These are phyloP conservation scores for Aureobasidium sp. DNA, from an alignment of 2,329 filamentous ascomycete genomes.

Conservation along the genomic window DNA sequence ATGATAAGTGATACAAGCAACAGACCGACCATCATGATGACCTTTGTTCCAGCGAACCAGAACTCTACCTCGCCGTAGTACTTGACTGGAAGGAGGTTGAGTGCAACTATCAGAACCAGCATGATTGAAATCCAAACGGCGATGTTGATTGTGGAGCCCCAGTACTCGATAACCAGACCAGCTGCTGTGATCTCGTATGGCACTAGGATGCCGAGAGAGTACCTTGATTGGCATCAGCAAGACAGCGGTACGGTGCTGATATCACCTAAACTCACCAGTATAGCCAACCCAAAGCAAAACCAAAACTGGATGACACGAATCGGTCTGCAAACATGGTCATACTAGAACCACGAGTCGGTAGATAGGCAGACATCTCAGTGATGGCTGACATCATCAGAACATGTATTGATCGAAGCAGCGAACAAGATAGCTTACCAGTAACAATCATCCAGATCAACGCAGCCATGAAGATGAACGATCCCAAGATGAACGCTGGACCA, in stretches of 20 bases:
- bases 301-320: slow-evolving; percentile 38
- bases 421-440: slow-evolving; percentile 22
- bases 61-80: slow-evolving; percentile 49
- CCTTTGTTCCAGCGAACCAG: slow-evolving; percentile 45
- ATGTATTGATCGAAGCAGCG: slow-evolving; percentile 26
- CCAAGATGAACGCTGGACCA: slow-evolving; percentile 38
- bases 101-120: slow-evolving; percentile 33
- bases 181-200: slow-evolving; percentile 34
- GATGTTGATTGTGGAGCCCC: slow-evolving; percentile 34
- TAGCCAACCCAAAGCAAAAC: slow-evolving; percentile 42
- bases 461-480: slow-evolving; percentile 35
- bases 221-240: slow-evolving; percentile 14
- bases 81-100: slow-evolving; percentile 43
- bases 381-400: slow-evolving; percentile 19
- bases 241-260: too few species aligned
- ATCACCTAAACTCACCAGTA: slow-evolving; percentile 22
- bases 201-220: slow-evolving; percentile 34
- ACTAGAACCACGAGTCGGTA: slow-evolving; percentile 47
- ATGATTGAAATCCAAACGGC: slow-evolving; percentile 33
- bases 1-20: slow-evolving; percentile 48
- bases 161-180: slow-evolving; percentile 31
- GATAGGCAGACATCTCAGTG: slow-evolving; percentile 53
- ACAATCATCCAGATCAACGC: slow-evolving; percentile 40
- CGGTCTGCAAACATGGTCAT: slow-evolving; percentile 44
- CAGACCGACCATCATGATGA: slow-evolving; percentile 46